Base-by-base conservation (phyloP, 352 stramenopile genomes). In the Phytophthora ohioensis region DNA sequence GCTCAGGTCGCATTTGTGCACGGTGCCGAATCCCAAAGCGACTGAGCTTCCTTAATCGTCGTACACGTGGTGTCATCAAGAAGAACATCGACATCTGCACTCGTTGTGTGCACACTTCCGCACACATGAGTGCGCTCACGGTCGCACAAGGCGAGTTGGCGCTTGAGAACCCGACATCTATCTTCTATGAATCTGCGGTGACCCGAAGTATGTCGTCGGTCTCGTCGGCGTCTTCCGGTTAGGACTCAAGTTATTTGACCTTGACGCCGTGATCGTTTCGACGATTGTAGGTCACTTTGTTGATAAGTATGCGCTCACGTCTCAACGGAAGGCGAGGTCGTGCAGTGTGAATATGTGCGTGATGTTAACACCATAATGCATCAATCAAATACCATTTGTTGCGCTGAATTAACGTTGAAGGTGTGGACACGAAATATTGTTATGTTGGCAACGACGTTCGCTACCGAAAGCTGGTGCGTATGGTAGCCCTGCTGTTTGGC, bases 81-180 rank as follows among this genome's bases (percentile, higher is more conserved):
- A 79, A 77, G 31, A 64, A 42, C 11, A 73, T 81, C 2, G 69
- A 79, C 57, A 61, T 78, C 15, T 83, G 76, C 66, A 79, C 73
- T 27, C 73, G 75, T 10, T 82, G 75, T 17, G 71, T 80, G 21
- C 69, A 80, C 57, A 70, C 67, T 9, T 57, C 67, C 15, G 67
- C 67, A 5, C 68, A 75, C 39, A 67, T 69, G 61, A 82, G 63
- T 52, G 77, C 67, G 0, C 12, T 80, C 10, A 56, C 67, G 11
- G 76, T 85, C 4, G 78, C 78, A 0, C 60, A 73, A 12, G 68
- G 54, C 6, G 77, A 84, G 32, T 52, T 84, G 45, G 30, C 54
- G 12, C 57, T 77, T 0, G 72, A 80, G 31, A 80, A 75, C 55
- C 68, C 72, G 17, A 69, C 59, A 3, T 61, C 72, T 27, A 73